Percentiles rank a stretch among this genome's conserved stretches.
Evolutionary conservation across 163 green algal species (phyloP).

Genomic region (Chloroidium sp.): DNA sequence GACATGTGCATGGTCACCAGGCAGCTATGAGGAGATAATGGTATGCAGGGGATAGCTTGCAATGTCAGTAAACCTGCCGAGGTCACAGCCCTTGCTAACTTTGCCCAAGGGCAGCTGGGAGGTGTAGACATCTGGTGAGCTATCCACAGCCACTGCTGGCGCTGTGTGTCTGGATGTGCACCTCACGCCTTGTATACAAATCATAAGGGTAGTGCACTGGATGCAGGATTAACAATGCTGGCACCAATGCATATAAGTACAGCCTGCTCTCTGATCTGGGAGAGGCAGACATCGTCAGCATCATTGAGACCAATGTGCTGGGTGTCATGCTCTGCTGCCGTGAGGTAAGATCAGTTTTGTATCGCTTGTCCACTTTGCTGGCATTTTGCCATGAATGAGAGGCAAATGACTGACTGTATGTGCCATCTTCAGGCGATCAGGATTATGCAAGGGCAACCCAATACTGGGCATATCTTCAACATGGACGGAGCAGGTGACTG

Average conservation of each 20-base stretch:
- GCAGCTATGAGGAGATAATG: too few species aligned
- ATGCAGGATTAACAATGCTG: conserved; percentile 88
- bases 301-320: conserved; percentile 87
- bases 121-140: conserved; percentile 63
- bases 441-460: conserved; percentile 66
- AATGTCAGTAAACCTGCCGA: conserved; percentile 61
- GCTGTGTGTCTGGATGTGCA: neutral
- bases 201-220: neutral
- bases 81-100: conserved; percentile 63
- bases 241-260: conserved; percentile 83
- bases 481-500: conserved; percentile 39
- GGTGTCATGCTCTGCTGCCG: conserved; percentile 84
- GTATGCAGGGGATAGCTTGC: conserved; percentile 45
- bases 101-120: conserved; percentile 44
- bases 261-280: conserved; percentile 53
- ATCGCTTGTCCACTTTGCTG: too few species aligned
- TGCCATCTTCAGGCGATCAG: conserved; percentile 52
- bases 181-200: neutral
- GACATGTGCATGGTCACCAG: neutral
- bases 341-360: conserved; percentile 42
- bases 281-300: conserved; percentile 60
- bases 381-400: too few species aligned
- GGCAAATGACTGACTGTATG: too few species aligned
- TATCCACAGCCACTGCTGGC: neutral
- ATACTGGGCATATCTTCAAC: conserved; percentile 86